Evolutionary conservation across 306 rosid genomes (phyloP).

Genomic region (Sphenostylis stenocarpa): DNA sequence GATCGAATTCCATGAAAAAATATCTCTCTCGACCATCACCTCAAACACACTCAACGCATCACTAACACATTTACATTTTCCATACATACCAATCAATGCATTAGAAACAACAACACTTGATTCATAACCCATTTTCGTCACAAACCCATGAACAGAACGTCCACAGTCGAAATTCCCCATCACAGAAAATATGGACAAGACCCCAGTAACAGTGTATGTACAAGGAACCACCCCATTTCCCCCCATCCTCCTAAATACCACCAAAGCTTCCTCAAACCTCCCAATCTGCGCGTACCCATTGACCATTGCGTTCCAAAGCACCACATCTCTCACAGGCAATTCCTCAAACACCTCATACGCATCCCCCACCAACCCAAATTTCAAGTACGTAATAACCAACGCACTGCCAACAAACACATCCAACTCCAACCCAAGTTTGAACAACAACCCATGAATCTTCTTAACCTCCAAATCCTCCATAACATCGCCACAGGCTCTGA

Average conservation of each 20-base stretch:
- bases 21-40: conserved; percentile 66
- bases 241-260: conserved; percentile 61
- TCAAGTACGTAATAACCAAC: conserved; percentile 64
- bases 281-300: conserved; percentile 75
- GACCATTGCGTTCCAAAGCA: conserved; percentile 86
- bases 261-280: conserved; percentile 61
- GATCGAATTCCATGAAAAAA: conserved; percentile 87
- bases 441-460: conserved; percentile 70
- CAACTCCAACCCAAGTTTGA: conserved; percentile 74
- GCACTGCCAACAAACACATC: conserved; percentile 86
- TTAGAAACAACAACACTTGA: conserved; percentile 63
- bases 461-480: conserved; percentile 50
- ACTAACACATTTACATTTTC: conserved; percentile 63
- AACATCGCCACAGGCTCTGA: conserved; percentile 58
- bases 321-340: conserved; percentile 71
- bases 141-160: conserved; percentile 62
- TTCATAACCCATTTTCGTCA: conserved; percentile 64
- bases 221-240: conserved; percentile 56
- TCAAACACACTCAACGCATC: conserved; percentile 68
- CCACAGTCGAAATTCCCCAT: conserved; percentile 60
- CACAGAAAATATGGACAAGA: conserved; percentile 63
- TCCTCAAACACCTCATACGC: conserved; percentile 68
- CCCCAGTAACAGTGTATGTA: conserved; percentile 64
- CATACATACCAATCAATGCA: conserved; percentile 83
- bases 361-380: conserved; percentile 51